These are phyloP conservation scores for Antitrichia curtipendula DNA, from an alignment of 225 moss, liverwort and hornwort species.

Conservation along the genomic window DNA sequence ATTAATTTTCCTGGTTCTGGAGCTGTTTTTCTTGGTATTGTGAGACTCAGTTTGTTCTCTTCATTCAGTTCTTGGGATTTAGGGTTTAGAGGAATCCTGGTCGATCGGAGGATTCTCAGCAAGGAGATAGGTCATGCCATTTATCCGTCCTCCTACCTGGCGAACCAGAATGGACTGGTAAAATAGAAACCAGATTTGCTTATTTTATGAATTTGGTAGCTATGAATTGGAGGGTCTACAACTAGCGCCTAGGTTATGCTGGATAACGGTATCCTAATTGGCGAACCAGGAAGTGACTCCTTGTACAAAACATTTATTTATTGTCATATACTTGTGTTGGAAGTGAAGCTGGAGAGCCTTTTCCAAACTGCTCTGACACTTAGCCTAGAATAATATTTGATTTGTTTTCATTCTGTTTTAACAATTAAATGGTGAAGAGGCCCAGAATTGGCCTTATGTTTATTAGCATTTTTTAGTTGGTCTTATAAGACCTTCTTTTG, in stretches of 20 bases:
- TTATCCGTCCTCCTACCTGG: neutral
- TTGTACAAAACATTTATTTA: neutral
- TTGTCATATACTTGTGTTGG: neutral
- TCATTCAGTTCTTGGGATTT: neutral
- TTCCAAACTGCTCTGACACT: neutral
- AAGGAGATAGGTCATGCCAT: neutral
- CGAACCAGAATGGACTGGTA: neutral
- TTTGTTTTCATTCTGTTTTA: neutral
- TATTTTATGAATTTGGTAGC: neutral
- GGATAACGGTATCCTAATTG: neutral
- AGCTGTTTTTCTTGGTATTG: neutral
- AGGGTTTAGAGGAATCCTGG: neutral
- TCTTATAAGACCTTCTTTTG: neutral
- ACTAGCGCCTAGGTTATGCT: neutral
- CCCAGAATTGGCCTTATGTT: neutral
- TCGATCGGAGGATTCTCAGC: neutral
- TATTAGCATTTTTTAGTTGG: neutral
- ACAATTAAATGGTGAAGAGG: neutral
- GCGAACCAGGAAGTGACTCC: neutral
- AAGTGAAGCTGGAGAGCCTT: neutral
- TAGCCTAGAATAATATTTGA: neutral
- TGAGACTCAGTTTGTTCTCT: neutral
- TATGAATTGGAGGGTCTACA: neutral
- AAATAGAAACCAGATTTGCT: neutral
- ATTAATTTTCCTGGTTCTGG: neutral